Conservation (phyloP, 1,139 yeast genomes). For the Candida buenavistaensis region DNA sequence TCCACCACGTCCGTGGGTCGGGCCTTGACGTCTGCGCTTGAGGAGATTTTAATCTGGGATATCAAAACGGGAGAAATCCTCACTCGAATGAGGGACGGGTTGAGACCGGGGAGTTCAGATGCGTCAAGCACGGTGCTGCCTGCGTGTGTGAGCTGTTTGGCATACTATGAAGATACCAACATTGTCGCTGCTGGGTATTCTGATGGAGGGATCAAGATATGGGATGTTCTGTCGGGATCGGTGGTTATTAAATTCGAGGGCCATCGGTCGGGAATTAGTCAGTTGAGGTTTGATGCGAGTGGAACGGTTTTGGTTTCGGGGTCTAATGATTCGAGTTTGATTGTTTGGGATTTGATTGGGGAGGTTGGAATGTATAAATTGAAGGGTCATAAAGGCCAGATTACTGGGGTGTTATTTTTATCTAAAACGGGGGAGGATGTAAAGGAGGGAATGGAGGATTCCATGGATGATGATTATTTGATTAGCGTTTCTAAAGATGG, state of each 20-base stretch:
- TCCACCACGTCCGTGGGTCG: constrained; percentile 57
- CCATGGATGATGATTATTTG: constrained; percentile 70
- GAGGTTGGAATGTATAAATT: constrained; percentile 87
- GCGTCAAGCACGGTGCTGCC: constrained; percentile 62
- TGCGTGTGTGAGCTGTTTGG: constrained; percentile 60
- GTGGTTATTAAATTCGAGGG: constrained; percentile 83
- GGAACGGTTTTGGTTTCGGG: constrained; percentile 91
- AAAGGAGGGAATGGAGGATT: constrained; percentile 42
- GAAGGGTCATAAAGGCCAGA: constrained; percentile 86
- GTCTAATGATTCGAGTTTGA: constrained; percentile 77
- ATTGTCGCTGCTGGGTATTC: constrained; percentile 85
- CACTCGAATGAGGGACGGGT: constrained; percentile 60
- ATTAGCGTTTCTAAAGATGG: constrained; percentile 87
- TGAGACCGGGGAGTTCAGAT: constrained; percentile 71
- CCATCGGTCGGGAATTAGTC: constrained; percentile 74
- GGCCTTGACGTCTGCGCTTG: constrained; percentile 80
- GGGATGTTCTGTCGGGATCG: constrained; percentile 83
- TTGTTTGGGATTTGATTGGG: constrained; percentile 92
- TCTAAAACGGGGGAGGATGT: constrained; percentile 52
- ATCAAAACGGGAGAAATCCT: constrained; percentile 81
- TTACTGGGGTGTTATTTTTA: constrained; percentile 67
- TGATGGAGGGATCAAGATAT: constrained; percentile 87
- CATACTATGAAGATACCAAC: constrained; percentile 60
- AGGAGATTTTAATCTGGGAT: constrained; percentile 87
- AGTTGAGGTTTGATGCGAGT: constrained; percentile 66